Evolutionary conservation across 2,329 filamentous ascomycete genomes (phyloP), one percentile per base, ranked within the genome.

Genomic region (Colletotrichum sp.): DNA sequence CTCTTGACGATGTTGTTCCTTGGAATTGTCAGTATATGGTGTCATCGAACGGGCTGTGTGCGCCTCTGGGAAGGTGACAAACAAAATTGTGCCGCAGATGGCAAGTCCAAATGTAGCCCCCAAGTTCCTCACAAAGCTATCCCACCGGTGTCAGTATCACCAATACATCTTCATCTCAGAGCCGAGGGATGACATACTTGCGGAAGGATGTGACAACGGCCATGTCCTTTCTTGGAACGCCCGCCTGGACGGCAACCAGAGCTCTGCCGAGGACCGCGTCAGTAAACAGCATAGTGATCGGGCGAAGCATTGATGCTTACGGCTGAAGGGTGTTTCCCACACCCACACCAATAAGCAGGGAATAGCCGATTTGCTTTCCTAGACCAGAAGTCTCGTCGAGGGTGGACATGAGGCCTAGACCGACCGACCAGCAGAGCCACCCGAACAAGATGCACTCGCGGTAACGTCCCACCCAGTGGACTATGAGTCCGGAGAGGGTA

Each of bases 361-460:
- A 86, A 76, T 90, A 91, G 2, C 90, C 89, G 58, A 91, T 86
- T 73, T 90, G 89, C 75, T 90, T 90, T 3, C 84, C 89, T 0
- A 91, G 75, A 0, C 87, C 85, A 0, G 89, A 87, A 1, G 80
- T 81, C 72, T 87, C 82, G 73, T 89, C 85, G 1, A 90, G 81
- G 0, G 89, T 90, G 0, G 88, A 89, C 82, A 90, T 88, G 1
- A 90, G 82, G 2, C 89, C 89, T 5, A 90, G 84, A 0, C 88
- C 89, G 21, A 89, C 79, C 4, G 88, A 86, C 89, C 89, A 90
- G 71, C 85, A 83, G 1, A 86, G 75, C 88, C 87, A 90, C 0
- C 89, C 89, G 52, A 90, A 84, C 4, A 91, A 83, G 62, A 92
- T 90, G 59, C 85, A 88, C 77, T 90, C 89, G 52, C 88, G 83